These are phyloP conservation scores for Lodderomyces parapsilosis DNA, from an alignment of 1,139 yeast species.

Conservation along the genomic window DNA sequence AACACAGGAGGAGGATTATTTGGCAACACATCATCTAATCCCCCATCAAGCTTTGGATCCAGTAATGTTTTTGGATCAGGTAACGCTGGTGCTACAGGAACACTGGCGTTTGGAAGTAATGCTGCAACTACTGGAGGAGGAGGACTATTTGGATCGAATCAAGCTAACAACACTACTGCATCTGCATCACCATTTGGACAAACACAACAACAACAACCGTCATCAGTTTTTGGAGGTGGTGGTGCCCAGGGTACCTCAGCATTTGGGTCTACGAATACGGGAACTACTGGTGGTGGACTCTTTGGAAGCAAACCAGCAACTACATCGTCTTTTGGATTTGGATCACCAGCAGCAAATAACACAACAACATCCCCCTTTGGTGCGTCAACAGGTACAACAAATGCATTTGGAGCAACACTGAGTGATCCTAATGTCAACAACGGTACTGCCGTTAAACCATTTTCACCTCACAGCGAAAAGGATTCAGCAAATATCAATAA, in stretches of 20 bases:
- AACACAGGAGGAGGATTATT: constrained; percentile 13
- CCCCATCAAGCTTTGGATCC: constrained; percentile 16
- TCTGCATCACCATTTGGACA: constrained; percentile 38
- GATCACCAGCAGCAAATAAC: constrained; percentile 19
- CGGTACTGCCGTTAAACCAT: constrained; percentile 76
- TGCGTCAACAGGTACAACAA: constrained; percentile 18
- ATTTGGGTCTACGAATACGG: constrained; percentile 12
- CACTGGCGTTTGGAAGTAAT: constrained; percentile 17
- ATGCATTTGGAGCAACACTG: constrained; percentile 23
- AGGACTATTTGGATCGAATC: constrained; percentile 28
- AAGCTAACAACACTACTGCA: constrained; percentile 6
- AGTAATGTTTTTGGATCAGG: constrained; percentile 8
- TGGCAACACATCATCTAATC: constrained; percentile 18
- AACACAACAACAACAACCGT: constrained; percentile 12
- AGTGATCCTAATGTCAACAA: constrained; percentile 44
- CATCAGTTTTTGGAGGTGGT: constrained; percentile 25
- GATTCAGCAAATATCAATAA: constrained; percentile 63
- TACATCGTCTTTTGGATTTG: constrained; percentile 21
- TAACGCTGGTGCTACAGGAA: constrained; percentile 3
- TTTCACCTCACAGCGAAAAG: constrained; percentile 64
- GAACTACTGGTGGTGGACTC: constrained; percentile 25
- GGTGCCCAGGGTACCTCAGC: constrained; percentile 24
- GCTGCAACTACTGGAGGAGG: constrained; percentile 19
- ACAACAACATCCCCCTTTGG: constrained; percentile 24
- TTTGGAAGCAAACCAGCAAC: constrained; percentile 26